These are phyloP conservation scores for Cunninghamia lanceolata DNA, from an alignment of 75 land plant genomes.

Conservation along the genomic window DNA sequence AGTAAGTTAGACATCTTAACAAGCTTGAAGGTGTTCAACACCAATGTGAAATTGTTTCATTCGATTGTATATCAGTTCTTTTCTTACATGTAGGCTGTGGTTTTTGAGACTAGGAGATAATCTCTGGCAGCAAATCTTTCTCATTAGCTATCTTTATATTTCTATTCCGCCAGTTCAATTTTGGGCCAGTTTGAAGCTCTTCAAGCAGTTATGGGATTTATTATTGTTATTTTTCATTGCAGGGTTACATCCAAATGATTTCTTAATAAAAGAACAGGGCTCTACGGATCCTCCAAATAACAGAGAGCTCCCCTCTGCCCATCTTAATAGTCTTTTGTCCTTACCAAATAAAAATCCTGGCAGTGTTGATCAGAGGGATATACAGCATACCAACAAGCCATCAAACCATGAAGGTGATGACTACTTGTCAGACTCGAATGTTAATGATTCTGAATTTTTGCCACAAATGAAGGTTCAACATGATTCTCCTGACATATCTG, in stretches of 20 bases:
- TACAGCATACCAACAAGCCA: neutral
- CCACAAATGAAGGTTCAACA: neutral
- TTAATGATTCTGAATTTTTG: neutral
- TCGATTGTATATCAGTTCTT: neutral
- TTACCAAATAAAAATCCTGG: neutral
- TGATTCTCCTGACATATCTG: conserved; percentile 40
- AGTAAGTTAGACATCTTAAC: neutral
- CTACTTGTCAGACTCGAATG: neutral
- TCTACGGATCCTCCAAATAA: neutral
- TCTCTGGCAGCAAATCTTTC: conserved; percentile 3
- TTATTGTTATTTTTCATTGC: neutral
- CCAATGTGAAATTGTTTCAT: neutral
- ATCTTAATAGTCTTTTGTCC: neutral
- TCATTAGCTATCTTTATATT: neutral
- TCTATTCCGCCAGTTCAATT: neutral
- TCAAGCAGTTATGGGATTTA: neutral
- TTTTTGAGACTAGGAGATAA: neutral
- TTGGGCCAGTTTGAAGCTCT: neutral
- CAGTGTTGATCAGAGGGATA: neutral
- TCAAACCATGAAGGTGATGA: neutral
- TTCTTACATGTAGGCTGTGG: neutral
- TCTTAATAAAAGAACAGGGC: neutral
- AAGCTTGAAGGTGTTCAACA: neutral
- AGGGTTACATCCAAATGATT: conserved; percentile 4
- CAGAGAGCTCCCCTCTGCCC: neutral